These are phyloP conservation scores for Fusarium tupiense DNA, from an alignment of 2,329 filamentous ascomycete genomes.

Conservation along the genomic window DNA sequence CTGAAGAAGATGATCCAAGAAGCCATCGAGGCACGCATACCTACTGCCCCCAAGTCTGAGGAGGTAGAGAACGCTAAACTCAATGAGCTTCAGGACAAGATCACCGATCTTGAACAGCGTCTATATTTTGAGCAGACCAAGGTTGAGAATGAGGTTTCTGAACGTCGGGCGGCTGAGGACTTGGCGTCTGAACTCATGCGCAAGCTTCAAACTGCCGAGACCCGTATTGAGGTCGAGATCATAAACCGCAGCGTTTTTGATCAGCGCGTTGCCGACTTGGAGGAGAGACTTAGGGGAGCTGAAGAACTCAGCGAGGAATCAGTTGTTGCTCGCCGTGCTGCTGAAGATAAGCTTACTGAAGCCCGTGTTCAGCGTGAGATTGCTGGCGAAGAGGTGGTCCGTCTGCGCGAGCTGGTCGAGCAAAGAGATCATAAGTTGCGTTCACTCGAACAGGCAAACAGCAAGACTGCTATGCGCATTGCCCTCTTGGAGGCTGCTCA, in stretches of 20 bases:
- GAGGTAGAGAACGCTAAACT: constrained; percentile 64
- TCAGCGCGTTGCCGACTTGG: constrained; percentile 73
- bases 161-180: constrained; percentile 64
- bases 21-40: constrained; percentile 67
- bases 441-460: constrained; percentile 64
- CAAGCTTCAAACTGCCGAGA: constrained; percentile 66
- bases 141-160: constrained; percentile 59
- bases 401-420: constrained; percentile 72
- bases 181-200: constrained; percentile 62
- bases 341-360: constrained; percentile 78
- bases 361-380: constrained; percentile 75
- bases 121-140: constrained; percentile 59
- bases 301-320: constrained; percentile 73
- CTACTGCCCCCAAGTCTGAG: constrained; percentile 59
- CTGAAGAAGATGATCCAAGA: constrained; percentile 72
- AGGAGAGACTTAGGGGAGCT: constrained; percentile 72
- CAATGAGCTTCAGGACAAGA: constrained; percentile 67
- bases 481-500: constrained; percentile 76
- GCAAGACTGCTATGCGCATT: constrained; percentile 68
- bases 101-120: constrained; percentile 68
- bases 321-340: constrained; percentile 68
- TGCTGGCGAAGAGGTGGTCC: constrained; percentile 76
- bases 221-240: constrained; percentile 68
- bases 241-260: constrained; percentile 68
- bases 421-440: constrained; percentile 76